A percentile compares a stretch with the other conserved stretches of the same genome.
Evolutionary conservation across 768 basidiomycete species (phyloP).

Genomic region (Nevesoporus exiguus): DNA sequence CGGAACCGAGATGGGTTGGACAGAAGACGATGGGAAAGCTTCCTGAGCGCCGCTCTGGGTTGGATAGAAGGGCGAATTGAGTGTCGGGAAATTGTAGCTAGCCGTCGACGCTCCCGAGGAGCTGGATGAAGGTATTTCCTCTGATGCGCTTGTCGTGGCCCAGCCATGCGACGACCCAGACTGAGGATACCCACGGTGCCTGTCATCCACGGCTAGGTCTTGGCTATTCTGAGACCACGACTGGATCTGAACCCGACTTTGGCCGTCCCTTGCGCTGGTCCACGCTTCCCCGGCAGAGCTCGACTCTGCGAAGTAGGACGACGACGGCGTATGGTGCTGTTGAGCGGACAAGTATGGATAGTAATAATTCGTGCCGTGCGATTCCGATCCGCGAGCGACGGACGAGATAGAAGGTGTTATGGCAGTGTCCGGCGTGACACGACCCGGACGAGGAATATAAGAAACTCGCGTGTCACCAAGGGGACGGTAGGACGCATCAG

Average conservation of each 20-base stretch:
- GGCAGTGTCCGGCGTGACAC: constrained; percentile 25
- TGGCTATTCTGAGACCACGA: constrained; percentile 29
- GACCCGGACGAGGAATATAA: constrained; percentile 27
- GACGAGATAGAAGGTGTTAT: constrained; percentile 20
- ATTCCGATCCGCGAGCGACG: constrained; percentile 26
- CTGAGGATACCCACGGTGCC: constrained; percentile 31
- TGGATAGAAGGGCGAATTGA: constrained; percentile 58
- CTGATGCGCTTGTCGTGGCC: constrained; percentile 19
- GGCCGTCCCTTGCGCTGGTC: constrained; percentile 22
- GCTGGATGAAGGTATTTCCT: constrained; percentile 21
- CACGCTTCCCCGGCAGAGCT: constrained; percentile 19
- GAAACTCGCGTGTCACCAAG: constrained; percentile 27
- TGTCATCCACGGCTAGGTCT: constrained; percentile 21
- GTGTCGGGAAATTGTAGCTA: constrained; percentile 45
- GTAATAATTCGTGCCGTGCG: constrained; percentile 20
- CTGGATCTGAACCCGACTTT: constrained; percentile 17
- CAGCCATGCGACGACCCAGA: constrained; percentile 26
- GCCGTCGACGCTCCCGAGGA: constrained; percentile 23
- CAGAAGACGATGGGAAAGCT: constrained; percentile 30
- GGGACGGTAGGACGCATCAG: constrained; percentile 24
- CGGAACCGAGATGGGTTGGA: constrained; percentile 30
- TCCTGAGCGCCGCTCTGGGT: constrained; percentile 32
- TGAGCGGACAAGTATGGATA: constrained; percentile 24
- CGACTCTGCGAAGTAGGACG: constrained; percentile 25
- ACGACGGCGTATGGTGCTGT: constrained; percentile 22